phyloP scores from a whole-genome alignment of 345 rosid genomes.

The Euphorbia lathyris region DNA sequence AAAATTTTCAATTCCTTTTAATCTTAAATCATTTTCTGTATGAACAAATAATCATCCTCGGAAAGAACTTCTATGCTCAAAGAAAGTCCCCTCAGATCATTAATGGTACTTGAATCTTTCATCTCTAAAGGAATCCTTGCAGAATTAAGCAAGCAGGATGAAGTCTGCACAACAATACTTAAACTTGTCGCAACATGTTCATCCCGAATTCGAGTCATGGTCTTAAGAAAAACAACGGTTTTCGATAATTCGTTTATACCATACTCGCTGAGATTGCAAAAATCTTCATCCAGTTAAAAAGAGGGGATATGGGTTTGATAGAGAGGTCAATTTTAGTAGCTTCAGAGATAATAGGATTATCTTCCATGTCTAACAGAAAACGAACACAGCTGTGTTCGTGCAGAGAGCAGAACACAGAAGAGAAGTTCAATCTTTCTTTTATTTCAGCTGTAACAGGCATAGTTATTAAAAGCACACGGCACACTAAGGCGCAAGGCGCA shows the following conservation, averaged over 20 bases:
- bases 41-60: slow-evolving; percentile 65
- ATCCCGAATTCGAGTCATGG: slow-evolving; percentile 36
- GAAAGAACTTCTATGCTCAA: slow-evolving; percentile 51
- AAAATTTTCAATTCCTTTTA: no score
- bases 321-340: slow-evolving; percentile 72
- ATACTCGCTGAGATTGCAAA: slow-evolving; percentile 58
- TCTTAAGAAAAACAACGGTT: slow-evolving; percentile 54
- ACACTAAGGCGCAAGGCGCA: no score
- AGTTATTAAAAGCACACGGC: no score
- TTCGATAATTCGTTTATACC: slow-evolving; percentile 59
- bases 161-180: slow-evolving; percentile 57
- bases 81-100: slow-evolving; percentile 49
- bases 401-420: no score
- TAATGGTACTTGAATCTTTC: slow-evolving; percentile 53
- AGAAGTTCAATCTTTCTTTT: no score
- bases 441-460: no score
- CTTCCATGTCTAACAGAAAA: no score
- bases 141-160: slow-evolving; percentile 65
- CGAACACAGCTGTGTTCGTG: no score
- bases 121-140: slow-evolving; percentile 64
- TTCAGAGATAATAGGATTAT: slow-evolving; percentile 44
- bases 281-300: slow-evolving; percentile 57
- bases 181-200: slow-evolving; percentile 41
- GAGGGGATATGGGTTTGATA: slow-evolving; percentile 25
- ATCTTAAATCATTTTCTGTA: no score